These are phyloP conservation scores for Plasmodium knowlesi DNA, from an alignment of 169 alveolate genomes.

Conservation along the genomic window DNA sequence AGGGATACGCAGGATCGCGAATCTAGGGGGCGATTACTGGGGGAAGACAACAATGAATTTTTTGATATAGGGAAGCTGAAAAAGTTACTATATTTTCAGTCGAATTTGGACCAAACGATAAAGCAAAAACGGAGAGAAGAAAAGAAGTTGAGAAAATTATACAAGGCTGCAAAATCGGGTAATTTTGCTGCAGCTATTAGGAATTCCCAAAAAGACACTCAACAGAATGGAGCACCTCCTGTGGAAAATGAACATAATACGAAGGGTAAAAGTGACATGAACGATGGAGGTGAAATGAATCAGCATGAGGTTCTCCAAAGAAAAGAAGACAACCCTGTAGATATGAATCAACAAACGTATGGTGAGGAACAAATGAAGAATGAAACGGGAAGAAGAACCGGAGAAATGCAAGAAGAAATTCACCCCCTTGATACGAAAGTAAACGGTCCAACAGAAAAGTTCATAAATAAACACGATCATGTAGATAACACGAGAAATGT, in stretches of 20 bases:
- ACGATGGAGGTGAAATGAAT: not conserved
- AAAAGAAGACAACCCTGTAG: not conserved
- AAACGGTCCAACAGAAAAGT: constrained; percentile 12
- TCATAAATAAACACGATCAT: constrained; percentile 42
- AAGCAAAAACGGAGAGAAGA: constrained; percentile 40
- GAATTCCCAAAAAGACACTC: constrained; percentile 3
- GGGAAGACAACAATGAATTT: constrained; percentile 16
- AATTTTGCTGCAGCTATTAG: not conserved
- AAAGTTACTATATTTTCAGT: constrained; percentile 55
- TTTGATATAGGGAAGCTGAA: constrained; percentile 36
- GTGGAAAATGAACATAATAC: not conserved
- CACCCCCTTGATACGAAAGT: not conserved
- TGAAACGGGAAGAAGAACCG: not conserved
- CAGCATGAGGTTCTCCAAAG: not conserved
- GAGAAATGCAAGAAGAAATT: not conserved
- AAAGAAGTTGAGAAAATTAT: constrained; percentile 22
- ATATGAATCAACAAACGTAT: not conserved
- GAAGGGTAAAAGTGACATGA: not conserved
- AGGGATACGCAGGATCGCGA: not conserved
- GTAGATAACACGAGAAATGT: not conserved
- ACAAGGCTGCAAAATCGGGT: constrained; percentile 37
- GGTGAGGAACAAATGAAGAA: not conserved
- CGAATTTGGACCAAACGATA: constrained; percentile 28
- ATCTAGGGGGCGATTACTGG: constrained; percentile 5
- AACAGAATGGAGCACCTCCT: not conserved